These are phyloP conservation scores for Phytophthora rubi DNA, from an alignment of 352 stramenopile species.

Conservation along the genomic window DNA sequence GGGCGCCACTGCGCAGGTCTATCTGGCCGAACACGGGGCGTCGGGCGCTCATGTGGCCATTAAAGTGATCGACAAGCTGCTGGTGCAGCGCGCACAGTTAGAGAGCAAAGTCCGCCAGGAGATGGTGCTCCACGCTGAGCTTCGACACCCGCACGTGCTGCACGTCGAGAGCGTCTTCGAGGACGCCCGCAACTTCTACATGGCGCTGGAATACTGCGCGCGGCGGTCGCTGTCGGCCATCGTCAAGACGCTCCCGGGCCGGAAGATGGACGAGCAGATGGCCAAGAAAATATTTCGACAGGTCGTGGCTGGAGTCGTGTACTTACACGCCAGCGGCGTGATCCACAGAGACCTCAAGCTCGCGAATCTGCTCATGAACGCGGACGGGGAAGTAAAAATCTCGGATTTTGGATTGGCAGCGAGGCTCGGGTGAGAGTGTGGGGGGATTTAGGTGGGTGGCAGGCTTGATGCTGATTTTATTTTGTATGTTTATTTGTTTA, in stretches of 20 bases:
- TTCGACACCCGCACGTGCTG: constrained; percentile 64
- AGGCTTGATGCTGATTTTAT: background rate
- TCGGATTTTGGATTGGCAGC: constrained; percentile 82
- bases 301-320: constrained; percentile 56
- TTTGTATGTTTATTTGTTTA: background rate
- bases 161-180: constrained; percentile 72
- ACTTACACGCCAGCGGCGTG: constrained; percentile 65
- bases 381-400: constrained; percentile 62
- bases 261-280: constrained; percentile 50
- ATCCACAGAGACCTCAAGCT: constrained; percentile 86
- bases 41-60: constrained; percentile 58
- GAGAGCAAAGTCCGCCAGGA: constrained; percentile 72
- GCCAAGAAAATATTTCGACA: constrained; percentile 63
- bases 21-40: constrained; percentile 62
- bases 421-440: constrained; percentile 44
- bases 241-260: constrained; percentile 40
- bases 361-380: constrained; percentile 73
- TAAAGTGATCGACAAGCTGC: constrained; percentile 86
- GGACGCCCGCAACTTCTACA: constrained; percentile 79
- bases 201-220: constrained; percentile 74
- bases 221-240: constrained; percentile 55
- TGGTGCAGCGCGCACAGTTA: constrained; percentile 63
- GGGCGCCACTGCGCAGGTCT: constrained; percentile 80
- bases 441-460: background rate
- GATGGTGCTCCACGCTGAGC: constrained; percentile 69